Evolutionary conservation across 202 grass and related monocot genomes (phyloP).

Genomic region (Panicum hallii): DNA sequence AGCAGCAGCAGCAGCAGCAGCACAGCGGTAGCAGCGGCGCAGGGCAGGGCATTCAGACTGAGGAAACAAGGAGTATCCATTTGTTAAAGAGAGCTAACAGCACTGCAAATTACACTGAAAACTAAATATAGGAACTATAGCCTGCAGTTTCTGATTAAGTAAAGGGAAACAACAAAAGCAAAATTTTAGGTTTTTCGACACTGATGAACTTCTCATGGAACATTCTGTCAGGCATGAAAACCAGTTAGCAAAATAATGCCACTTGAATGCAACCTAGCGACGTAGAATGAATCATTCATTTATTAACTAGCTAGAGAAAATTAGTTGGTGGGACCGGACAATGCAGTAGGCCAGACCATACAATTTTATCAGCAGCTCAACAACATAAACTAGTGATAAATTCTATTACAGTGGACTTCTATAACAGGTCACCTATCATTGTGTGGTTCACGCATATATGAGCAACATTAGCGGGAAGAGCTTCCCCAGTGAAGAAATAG

Average conservation of each 20-base stretch:
- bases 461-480: neutral
- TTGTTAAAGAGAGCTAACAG: constrained; percentile 58
- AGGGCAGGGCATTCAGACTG: constrained; percentile 48
- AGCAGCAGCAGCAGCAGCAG: constrained; percentile 44
- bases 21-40: constrained; percentile 51
- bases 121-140: constrained; percentile 7
- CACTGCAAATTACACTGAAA: constrained; percentile 40
- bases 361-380: constrained; percentile 21
- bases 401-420: constrained; percentile 5
- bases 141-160: constrained; percentile 14
- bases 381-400: constrained; percentile 20
- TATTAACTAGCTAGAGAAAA: constrained; percentile 22
- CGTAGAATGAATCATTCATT: constrained; percentile 22
- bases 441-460: constrained; percentile 16
- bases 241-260: neutral
- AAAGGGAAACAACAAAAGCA: neutral
- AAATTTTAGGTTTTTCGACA: neutral
- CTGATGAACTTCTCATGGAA: neutral
- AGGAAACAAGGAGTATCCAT: constrained; percentile 57
- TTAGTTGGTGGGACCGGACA: neutral
- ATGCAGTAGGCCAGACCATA: constrained; percentile 8
- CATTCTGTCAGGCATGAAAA: constrained; percentile 14
- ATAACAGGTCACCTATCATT: constrained; percentile 17
- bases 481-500: constrained; percentile 22
- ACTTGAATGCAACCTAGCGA: constrained; percentile 16